Evolutionary conservation across 495 filamentous ascomycete species (phyloP).

Genomic region (Penicillium psychrofluorescens): DNA sequence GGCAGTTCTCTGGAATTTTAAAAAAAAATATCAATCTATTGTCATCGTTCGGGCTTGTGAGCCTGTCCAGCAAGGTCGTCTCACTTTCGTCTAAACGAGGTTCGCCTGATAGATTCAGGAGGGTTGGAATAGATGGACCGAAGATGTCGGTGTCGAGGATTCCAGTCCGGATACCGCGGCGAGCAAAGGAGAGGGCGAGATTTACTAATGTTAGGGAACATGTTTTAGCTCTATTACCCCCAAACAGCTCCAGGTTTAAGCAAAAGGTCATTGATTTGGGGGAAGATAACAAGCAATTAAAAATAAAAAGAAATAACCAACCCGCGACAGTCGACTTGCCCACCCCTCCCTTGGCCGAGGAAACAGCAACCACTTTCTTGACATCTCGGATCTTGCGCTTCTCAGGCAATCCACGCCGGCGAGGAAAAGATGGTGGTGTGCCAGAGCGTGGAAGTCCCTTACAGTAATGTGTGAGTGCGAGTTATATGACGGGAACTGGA

Average conservation of each 20-base stretch:
- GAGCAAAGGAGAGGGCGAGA: slow-evolving; percentile 76
- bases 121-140: slow-evolving; percentile 87
- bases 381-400: slow-evolving; percentile 75
- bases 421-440: slow-evolving; percentile 61
- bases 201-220: slow-evolving; percentile 50
- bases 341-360: slow-evolving; percentile 93
- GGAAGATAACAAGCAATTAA: background rate
- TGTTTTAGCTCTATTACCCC: background rate
- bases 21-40: slow-evolving; percentile 1
- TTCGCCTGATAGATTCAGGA: slow-evolving; percentile 71
- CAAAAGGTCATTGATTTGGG: background rate
- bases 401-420: slow-evolving; percentile 76
- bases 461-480: no score
- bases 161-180: slow-evolving; percentile 69
- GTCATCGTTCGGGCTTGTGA: no score
- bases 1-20: slow-evolving; percentile 55
- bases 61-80: background rate
- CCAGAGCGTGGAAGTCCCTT: slow-evolving; percentile 79
- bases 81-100: slow-evolving; percentile 59
- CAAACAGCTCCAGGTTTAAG: background rate
- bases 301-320: slow-evolving; percentile 18
- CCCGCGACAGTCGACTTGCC: slow-evolving; percentile 92
- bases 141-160: slow-evolving; percentile 96
- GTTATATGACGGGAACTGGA: background rate
- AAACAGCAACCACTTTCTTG: slow-evolving; percentile 81